Evolutionary conservation across 768 basidiomycete species (phyloP).

Genomic region (Tubosaeta sp.): DNA sequence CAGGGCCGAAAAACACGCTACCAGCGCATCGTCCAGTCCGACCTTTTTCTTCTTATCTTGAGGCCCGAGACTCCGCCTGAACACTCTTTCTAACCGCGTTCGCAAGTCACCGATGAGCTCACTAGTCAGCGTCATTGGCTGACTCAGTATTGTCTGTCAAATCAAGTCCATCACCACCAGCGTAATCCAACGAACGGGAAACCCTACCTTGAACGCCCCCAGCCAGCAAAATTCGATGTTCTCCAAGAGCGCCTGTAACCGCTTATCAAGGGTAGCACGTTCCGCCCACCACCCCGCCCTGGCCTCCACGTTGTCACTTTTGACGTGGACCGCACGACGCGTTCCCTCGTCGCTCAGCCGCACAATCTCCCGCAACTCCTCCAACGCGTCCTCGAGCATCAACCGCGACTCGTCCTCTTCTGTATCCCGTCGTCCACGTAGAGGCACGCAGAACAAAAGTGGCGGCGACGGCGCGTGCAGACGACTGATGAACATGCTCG

Average conservation of each 20-base stretch:
- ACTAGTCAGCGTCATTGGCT: conserved; percentile 37
- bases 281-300: conserved; percentile 84
- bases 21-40: conserved; percentile 65
- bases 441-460: conserved; percentile 83
- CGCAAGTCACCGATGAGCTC: conserved; percentile 56
- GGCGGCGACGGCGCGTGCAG: conserved; percentile 56
- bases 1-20: conserved; percentile 82
- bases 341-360: conserved; percentile 73
- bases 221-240: conserved; percentile 97
- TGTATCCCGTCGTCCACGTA: conserved; percentile 76
- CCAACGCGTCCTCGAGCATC: conserved; percentile 66
- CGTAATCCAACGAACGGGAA: not conserved
- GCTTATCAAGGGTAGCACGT: conserved; percentile 67
- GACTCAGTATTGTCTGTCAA: conserved; percentile 58
- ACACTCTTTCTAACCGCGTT: conserved; percentile 67
- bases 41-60: conserved; percentile 58
- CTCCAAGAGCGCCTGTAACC: conserved; percentile 68
- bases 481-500: conserved; percentile 78
- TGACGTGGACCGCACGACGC: conserved; percentile 66
- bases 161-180: not conserved
- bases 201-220: conserved; percentile 88
- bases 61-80: conserved; percentile 57
- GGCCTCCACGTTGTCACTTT: conserved; percentile 59
- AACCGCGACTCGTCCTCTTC: conserved; percentile 70
- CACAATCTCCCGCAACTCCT: conserved; percentile 78